Base-by-base conservation (phyloP, 2,329 filamentous ascomycete genomes). In the Cyphellophora europaea region DNA sequence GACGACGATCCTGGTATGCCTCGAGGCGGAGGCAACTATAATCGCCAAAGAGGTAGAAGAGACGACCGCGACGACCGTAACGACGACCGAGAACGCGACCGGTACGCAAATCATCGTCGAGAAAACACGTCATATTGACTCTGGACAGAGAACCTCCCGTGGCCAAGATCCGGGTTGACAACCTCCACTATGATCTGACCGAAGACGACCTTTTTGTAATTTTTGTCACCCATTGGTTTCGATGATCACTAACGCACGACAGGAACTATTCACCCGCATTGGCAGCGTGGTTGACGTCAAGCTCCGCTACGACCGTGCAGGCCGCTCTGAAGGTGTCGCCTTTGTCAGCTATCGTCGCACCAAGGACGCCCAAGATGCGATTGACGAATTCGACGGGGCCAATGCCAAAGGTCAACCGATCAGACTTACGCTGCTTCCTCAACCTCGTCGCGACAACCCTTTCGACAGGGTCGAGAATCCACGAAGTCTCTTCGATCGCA, bases 391-490 rank as follows among this genome's bases (percentile, higher is more conserved):
- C 53, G 80, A 95, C 54, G 85, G 85, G 37, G 87, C 87, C 44
- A 94, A 94, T 54, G 88, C 88, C 38, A 88, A 91, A 49, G 81
- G 82, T 32, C 84, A 89, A 60, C 86, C 85, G 3, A 94, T 94
- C 50, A 76, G 72, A 19, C 60, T 94, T 38, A 74, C 73, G 0
- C 64, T 89, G 19, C 56, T 89, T 27, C 69, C 77, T n/a, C 63
- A 46, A 60, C 71, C 33, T 55, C 57, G 63, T 37, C 38, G 43
- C 29, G 45, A 51, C 37, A 65, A 67, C 45, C 56, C 62, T 5
- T 69, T 71, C 38, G 69, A 72, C 43, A 63, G 56, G 32, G 65
- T 66, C 15, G 62, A 70, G 42, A 62, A 59, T 37, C 63, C 67
- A 11, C 62, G 82, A 38, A 79, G 77, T 40, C 71, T 88, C 30